Evolutionary conservation across 495 filamentous ascomycete genomes (phyloP).

Genomic region (Achaetomiella virescens): DNA sequence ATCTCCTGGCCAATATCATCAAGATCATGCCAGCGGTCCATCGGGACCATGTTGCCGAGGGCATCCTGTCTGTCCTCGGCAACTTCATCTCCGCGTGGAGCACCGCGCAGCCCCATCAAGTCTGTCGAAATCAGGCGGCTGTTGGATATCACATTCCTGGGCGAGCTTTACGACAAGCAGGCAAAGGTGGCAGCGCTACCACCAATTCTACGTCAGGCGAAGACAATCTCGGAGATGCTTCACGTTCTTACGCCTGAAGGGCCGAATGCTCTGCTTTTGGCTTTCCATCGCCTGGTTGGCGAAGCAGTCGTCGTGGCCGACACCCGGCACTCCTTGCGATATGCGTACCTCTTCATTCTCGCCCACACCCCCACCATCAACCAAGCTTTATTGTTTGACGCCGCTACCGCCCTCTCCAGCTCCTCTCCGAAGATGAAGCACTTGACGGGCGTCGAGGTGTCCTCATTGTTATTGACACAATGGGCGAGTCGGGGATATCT

Average conservation of each 20-base stretch:
- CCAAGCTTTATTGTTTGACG: constrained; percentile 13
- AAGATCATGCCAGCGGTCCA: constrained; percentile 3
- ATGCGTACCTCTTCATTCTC: constrained; percentile 26
- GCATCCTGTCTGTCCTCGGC: constrained; percentile 16
- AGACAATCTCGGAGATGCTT: constrained; percentile 8
- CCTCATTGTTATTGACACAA: constrained; percentile 22
- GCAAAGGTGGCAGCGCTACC: background rate
- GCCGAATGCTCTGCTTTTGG: constrained; percentile 13
- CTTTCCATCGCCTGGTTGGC: constrained; percentile 11
- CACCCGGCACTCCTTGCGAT: constrained; percentile 6
- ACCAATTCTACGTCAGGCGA: constrained; percentile 1
- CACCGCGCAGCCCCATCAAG: background rate
- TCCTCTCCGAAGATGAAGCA: background rate
- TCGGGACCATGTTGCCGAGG: background rate
- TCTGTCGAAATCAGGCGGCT: background rate
- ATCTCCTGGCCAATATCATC: constrained; percentile 14
- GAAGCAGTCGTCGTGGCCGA: background rate
- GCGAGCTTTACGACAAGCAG: background rate
- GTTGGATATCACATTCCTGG: constrained; percentile 1
- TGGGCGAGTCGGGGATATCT: constrained; percentile 27
- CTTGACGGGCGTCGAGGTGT: constrained; percentile 17
- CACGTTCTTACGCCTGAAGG: constrained; percentile 1
- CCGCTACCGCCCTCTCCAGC: constrained; percentile 4
- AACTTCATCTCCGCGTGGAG: constrained; percentile 13
- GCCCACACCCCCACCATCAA: constrained; percentile 21